These are phyloP conservation scores for Rosa hybrid DNA, from an alignment of 331 rosid species.

Conservation along the genomic window DNA sequence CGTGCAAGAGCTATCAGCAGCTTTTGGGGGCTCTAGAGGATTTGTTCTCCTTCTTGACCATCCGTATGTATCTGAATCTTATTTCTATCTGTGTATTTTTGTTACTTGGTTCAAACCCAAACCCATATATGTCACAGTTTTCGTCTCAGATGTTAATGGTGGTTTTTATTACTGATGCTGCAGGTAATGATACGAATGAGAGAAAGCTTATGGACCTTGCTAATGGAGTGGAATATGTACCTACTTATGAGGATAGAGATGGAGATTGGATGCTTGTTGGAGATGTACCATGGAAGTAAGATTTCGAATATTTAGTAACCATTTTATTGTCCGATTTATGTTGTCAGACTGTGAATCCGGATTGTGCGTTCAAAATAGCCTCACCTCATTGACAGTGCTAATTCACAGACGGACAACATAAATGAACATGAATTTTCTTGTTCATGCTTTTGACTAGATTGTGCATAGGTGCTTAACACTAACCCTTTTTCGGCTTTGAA, in stretches of 20 bases:
- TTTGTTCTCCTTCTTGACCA: slow-evolving; percentile 58
- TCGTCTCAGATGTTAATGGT: not conserved
- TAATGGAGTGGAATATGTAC: slow-evolving; percentile 59
- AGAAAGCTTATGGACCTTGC: slow-evolving; percentile 49
- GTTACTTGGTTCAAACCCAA: not conserved
- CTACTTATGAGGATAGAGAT: slow-evolving; percentile 77
- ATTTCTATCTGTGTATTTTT: not conserved
- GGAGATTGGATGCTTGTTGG: slow-evolving; percentile 96
- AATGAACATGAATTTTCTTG: not conserved
- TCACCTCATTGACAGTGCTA: not conserved
- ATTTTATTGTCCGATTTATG: not conserved
- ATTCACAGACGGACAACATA: not conserved
- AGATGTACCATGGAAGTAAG: slow-evolving; percentile 87
- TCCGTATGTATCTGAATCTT: slow-evolving; percentile 36
- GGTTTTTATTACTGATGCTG: not conserved
- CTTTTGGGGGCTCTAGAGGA: slow-evolving; percentile 48
- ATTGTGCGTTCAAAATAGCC: not conserved
- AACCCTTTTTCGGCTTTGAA: not conserved
- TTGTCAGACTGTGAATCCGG: not conserved
- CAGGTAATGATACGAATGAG: slow-evolving; percentile 57
- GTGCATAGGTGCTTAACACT: not conserved
- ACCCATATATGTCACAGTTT: not conserved
- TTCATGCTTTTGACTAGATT: not conserved
- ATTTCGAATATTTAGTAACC: not conserved
- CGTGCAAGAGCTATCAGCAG: slow-evolving; percentile 51